A percentile compares a stretch with the other conserved stretches of the same genome.
Evolutionary conservation across 345 rosid genomes (phyloP).

Genomic region (Erysimum cheiranthoides): DNA sequence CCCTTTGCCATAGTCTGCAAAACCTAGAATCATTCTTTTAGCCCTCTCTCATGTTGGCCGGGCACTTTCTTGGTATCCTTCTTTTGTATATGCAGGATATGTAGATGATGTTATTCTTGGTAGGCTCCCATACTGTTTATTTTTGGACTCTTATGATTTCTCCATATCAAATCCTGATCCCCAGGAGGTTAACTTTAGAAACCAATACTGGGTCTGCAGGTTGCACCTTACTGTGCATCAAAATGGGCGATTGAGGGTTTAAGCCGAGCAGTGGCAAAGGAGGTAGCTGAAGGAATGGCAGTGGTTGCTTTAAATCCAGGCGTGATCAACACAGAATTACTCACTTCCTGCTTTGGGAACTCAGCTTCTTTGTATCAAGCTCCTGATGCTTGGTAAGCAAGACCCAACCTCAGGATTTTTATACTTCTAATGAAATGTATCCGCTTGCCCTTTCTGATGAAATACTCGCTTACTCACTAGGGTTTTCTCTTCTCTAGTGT

Average conservation of each 20-base stretch:
- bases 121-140: background rate
- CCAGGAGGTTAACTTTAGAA: background rate
- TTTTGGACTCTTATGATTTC: constrained; percentile 4
- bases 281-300: constrained; percentile 88
- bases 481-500: no score
- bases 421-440: background rate
- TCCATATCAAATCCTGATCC: constrained; percentile 15
- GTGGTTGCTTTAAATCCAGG: constrained; percentile 89
- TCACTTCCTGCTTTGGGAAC: constrained; percentile 82
- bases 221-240: constrained; percentile 98
- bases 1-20: constrained; percentile 11
- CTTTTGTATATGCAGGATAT: background rate
- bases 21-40: background rate
- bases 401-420: background rate
- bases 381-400: constrained; percentile 82
- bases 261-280: constrained; percentile 93
- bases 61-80: background rate
- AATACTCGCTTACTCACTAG: no score
- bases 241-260: constrained; percentile 99
- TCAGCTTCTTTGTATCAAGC: constrained; percentile 84
- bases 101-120: background rate
- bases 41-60: background rate
- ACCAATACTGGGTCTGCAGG: constrained; percentile 52
- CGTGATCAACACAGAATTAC: constrained; percentile 93
- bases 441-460: background rate